Percentiles rank a stretch among this genome's conserved stretches.
These are phyloP conservation scores for Ormosia emarginata DNA, from an alignment of 306 rosid genomes.

Conservation along the genomic window DNA sequence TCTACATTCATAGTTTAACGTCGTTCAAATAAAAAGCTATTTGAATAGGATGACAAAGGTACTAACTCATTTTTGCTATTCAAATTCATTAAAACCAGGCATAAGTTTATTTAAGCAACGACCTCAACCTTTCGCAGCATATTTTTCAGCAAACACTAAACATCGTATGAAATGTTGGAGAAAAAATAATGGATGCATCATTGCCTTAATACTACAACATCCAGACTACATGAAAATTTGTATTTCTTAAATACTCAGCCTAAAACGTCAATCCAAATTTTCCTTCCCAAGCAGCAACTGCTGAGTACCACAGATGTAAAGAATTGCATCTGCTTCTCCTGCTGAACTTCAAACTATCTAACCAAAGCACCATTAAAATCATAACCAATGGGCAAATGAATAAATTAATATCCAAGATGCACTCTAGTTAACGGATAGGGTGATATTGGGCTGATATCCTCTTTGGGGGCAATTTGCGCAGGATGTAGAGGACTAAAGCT, in stretches of 20 bases:
- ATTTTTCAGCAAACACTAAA: neutral
- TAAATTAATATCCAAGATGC: constrained; percentile 29
- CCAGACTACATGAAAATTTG: constrained; percentile 22
- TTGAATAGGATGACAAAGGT: no score
- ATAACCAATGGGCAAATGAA: constrained; percentile 20
- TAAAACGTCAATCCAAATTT: constrained; percentile 29
- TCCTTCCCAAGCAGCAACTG: constrained; percentile 32
- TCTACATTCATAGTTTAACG: no score
- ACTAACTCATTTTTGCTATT: no score
- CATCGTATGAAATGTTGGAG: neutral
- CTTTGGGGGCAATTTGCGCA: constrained; percentile 92
- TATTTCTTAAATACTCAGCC: neutral
- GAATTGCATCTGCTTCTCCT: constrained; percentile 18
- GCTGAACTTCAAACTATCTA: constrained; percentile 33
- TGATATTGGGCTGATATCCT: constrained; percentile 91
- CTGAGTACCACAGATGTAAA: constrained; percentile 22
- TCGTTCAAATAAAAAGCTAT: no score
- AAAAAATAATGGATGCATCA: constrained; percentile 7
- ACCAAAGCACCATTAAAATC: constrained; percentile 21
- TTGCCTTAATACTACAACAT: constrained; percentile 12
- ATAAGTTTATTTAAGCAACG: neutral
- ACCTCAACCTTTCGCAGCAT: neutral
- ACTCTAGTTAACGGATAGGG: constrained; percentile 52
- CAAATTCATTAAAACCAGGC: no score
- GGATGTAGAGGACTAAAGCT: constrained; percentile 82